Conservation (phyloP, 2,329 filamentous ascomycete species). For the Clonostachys rhizophaga region DNA sequence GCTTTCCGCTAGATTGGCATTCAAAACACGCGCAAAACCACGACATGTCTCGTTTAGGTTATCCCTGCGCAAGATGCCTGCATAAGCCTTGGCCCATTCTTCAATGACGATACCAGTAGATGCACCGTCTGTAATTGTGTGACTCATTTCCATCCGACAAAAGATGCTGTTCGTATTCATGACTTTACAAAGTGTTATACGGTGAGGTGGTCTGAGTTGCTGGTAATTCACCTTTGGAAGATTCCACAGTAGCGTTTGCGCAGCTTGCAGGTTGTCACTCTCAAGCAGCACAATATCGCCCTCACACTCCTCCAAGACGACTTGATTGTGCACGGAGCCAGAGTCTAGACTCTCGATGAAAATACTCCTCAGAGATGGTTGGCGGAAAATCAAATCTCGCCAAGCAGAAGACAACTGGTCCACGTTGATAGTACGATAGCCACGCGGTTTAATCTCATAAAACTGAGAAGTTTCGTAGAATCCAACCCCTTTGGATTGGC, state of each 20-base stretch:
- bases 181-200: no score
- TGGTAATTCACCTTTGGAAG: constrained; percentile 3
- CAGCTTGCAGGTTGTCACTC: not conserved
- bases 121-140: constrained; percentile 2
- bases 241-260: constrained; percentile 6
- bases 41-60: no score
- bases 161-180: not conserved
- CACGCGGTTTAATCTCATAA: constrained; percentile 10
- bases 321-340: constrained; percentile 18
- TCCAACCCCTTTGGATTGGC: constrained; percentile 22
- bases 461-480: constrained; percentile 21
- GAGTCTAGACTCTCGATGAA: constrained; percentile 19
- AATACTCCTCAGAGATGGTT: constrained; percentile 21
- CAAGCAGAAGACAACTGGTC: constrained; percentile 34
- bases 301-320: constrained; percentile 13
- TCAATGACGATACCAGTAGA: not conserved
- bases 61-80: not conserved
- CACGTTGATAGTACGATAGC: constrained; percentile 8
- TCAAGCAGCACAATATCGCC: not conserved
- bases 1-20: no score
- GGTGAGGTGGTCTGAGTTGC: not conserved
- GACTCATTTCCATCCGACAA: constrained; percentile 1
- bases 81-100: not conserved
- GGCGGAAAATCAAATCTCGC: constrained; percentile 33
- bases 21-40: no score